Evolutionary conservation across 257 asterid species (phyloP).

Genomic region (Galeopsis tetrahit): DNA sequence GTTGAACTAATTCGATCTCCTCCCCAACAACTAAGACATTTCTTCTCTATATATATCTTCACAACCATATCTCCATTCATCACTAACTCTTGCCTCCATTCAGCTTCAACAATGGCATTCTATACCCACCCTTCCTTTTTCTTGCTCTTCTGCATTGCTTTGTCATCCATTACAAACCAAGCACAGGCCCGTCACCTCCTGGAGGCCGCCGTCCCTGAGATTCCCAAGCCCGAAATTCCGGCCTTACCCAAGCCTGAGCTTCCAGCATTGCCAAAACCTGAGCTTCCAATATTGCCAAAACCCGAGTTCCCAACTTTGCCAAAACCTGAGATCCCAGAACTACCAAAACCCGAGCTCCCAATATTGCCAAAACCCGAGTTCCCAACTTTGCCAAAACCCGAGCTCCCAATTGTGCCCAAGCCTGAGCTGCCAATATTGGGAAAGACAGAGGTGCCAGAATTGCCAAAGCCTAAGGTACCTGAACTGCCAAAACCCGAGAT

Average conservation of each 20-base stretch:
- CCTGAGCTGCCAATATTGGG: background rate
- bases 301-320: constrained; percentile 34
- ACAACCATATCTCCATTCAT: background rate
- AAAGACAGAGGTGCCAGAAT: background rate
- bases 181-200: constrained; percentile 27
- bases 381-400: constrained; percentile 22
- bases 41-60: constrained; percentile 20
- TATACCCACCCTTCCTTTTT: constrained; percentile 21
- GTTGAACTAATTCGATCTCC: constrained; percentile 31
- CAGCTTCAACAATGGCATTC: constrained; percentile 24
- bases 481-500: constrained; percentile 11
- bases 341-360: constrained; percentile 24
- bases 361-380: constrained; percentile 28
- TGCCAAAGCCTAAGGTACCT: constrained; percentile 19
- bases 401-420: background rate
- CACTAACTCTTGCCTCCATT: constrained; percentile 4
- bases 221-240: constrained; percentile 35
- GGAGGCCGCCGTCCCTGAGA: constrained; percentile 30
- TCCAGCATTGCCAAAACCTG: constrained; percentile 35
- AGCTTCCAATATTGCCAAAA: constrained; percentile 37
- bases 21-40: constrained; percentile 24
- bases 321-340: constrained; percentile 6
- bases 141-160: constrained; percentile 14
- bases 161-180: constrained; percentile 10
- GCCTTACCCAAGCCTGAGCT: constrained; percentile 19